Conservation (phyloP, 192 early-diverging fungal species). For the Backusella tarrabulga region DNA sequence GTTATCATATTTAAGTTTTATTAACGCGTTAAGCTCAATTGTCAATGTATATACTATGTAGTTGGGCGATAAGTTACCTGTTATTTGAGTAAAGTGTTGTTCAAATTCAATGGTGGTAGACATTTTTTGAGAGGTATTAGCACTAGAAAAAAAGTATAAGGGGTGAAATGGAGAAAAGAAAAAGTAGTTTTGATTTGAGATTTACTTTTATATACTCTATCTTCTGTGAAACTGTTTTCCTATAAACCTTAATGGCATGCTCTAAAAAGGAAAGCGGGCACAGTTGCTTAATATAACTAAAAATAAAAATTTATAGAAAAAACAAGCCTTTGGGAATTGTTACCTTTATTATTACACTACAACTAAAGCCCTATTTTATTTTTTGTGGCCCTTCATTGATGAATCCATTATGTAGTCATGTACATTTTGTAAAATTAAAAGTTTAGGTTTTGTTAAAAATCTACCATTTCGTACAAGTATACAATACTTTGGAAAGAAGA, state of each 20-base stretch:
- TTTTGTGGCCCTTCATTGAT: neutral
- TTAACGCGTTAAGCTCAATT: neutral
- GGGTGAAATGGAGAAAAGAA: neutral
- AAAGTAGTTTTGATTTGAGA: neutral
- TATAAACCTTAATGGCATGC: neutral
- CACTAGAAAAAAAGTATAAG: neutral
- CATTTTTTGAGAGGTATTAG: neutral
- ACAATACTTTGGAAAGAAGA: neutral
- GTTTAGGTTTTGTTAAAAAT: neutral
- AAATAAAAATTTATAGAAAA: neutral
- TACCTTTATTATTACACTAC: neutral
- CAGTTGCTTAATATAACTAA: neutral
- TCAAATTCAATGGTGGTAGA: neutral
- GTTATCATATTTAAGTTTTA: neutral
- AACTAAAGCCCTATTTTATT: neutral
- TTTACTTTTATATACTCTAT: neutral
- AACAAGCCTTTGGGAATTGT: neutral
- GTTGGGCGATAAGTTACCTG: neutral
- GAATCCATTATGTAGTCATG: neutral
- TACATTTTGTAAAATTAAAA: neutral
- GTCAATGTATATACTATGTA: neutral
- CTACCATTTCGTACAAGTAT: no score
- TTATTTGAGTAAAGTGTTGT: neutral
- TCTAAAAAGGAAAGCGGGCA: neutral
- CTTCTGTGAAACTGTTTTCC: neutral